Percentiles rank a stretch among this genome's conserved stretches.
Conservation (phyloP, 805 yeast genomes). For the Jamesozyma lodderae region DNA sequence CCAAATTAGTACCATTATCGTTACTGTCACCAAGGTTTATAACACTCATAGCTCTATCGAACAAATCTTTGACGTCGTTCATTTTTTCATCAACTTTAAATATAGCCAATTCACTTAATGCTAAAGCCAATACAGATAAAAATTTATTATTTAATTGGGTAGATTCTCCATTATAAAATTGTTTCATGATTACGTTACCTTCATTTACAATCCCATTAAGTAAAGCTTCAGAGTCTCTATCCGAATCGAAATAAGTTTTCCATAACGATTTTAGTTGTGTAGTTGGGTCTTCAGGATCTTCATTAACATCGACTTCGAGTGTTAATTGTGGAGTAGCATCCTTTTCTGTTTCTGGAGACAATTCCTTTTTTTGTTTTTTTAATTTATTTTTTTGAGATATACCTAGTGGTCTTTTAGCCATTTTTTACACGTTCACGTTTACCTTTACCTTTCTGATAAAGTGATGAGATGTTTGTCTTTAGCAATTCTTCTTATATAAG, state of each 20-base stretch:
- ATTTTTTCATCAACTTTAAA: conserved; percentile 34
- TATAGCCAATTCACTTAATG: conserved; percentile 54
- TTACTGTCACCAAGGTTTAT: conserved; percentile 47
- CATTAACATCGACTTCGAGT: conserved; percentile 61
- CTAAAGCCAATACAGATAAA: conserved; percentile 65
- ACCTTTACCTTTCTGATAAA: too few species aligned
- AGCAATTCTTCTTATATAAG: too few species aligned
- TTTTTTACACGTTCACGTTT: too few species aligned
- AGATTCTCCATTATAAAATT: not conserved
- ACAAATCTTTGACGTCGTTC: conserved; percentile 43
- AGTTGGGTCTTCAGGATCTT: conserved; percentile 70
- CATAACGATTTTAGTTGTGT: conserved; percentile 68
- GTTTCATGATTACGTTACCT: conserved; percentile 60
- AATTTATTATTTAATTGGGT: conserved; percentile 38
- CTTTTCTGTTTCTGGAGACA: conserved; percentile 9
- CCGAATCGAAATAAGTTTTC: conserved; percentile 48
- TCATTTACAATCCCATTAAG: conserved; percentile 86
- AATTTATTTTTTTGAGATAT: conserved; percentile 47
- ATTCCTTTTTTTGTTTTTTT: conserved; percentile 23
- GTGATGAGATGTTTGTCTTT: too few species aligned
- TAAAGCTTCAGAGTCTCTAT: conserved; percentile 53
- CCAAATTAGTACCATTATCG: conserved; percentile 38
- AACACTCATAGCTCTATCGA: conserved; percentile 62
- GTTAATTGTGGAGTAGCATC: conserved; percentile 37
- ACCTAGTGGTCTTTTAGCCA: conserved; percentile 57